Evolutionary conservation across 345 rosid genomes (phyloP).

Genomic region (Cardamine chenopodiifolia): DNA sequence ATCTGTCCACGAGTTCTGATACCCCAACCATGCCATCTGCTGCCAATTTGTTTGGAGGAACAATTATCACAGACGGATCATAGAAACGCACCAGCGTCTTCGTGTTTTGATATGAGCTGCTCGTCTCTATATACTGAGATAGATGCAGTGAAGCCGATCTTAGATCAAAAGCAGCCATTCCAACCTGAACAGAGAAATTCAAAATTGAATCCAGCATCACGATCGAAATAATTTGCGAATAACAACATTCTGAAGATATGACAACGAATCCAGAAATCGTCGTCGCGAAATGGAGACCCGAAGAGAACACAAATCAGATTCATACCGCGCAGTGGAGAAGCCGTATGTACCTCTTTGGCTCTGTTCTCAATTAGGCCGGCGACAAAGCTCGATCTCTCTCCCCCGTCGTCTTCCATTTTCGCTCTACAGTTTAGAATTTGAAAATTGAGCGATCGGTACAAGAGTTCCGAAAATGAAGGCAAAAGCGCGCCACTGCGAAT

Average conservation of each 20-base stretch:
- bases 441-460: background rate
- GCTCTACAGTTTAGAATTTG: conserved; percentile 32
- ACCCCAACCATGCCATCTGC: conserved; percentile 95
- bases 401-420: conserved; percentile 77
- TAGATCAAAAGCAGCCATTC: conserved; percentile 92
- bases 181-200: conserved; percentile 58
- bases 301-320: conserved; percentile 24
- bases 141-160: conserved; percentile 89
- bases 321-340: conserved; percentile 1
- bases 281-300: background rate
- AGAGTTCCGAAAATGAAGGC: conserved; percentile 19
- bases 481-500: conserved; percentile 40
- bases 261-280: conserved; percentile 21
- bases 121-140: conserved; percentile 94
- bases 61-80: conserved; percentile 77
- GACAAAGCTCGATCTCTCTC: conserved; percentile 81
- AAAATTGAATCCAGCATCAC: conserved; percentile 16
- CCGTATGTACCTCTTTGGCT: conserved; percentile 79
- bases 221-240: background rate
- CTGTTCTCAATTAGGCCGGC: conserved; percentile 85
- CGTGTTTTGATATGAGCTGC: conserved; percentile 92
- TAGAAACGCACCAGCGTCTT: conserved; percentile 82
- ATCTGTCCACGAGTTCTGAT: conserved; percentile 74
- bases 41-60: conserved; percentile 79
- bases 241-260: background rate